These are phyloP conservation scores for Aspergillus calidoustus DNA, from an alignment of 2,329 filamentous ascomycete genomes.

Conservation along the genomic window DNA sequence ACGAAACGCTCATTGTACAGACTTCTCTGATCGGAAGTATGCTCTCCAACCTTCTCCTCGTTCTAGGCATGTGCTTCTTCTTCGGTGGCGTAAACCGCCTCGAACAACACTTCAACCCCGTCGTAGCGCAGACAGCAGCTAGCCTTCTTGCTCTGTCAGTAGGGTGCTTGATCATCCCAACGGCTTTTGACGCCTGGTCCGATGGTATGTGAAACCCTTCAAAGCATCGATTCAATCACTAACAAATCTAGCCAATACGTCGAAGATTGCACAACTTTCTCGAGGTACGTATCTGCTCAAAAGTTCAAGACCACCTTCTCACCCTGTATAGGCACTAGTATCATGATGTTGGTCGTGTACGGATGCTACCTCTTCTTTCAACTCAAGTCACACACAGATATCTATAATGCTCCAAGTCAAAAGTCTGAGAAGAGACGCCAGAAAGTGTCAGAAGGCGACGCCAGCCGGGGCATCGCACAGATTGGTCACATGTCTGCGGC, in stretches of 20 bases:
- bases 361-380: conserved; percentile 86
- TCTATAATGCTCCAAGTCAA: conserved; percentile 79
- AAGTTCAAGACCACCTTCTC: neutral
- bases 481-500: conserved; percentile 59
- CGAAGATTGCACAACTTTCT: conserved; percentile 36
- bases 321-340: conserved; percentile 54
- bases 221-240: conserved; percentile 1
- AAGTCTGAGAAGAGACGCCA: conserved; percentile 68
- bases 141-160: conserved; percentile 80
- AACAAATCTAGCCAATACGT: conserved; percentile 30
- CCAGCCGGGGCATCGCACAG: conserved; percentile 54
- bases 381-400: conserved; percentile 77
- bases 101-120: conserved; percentile 90
- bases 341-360: conserved; percentile 86
- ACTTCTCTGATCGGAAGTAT: conserved; percentile 92
- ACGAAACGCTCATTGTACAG: conserved; percentile 83
- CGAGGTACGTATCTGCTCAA: conserved; percentile 30
- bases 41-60: conserved; percentile 84
- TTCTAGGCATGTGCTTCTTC: conserved; percentile 93
- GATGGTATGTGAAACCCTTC: conserved; percentile 30
- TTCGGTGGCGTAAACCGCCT: conserved; percentile 76
- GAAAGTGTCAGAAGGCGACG: conserved; percentile 56
- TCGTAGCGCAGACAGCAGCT: conserved; percentile 86
- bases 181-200: conserved; percentile 73
- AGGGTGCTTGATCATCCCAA: conserved; percentile 83